Evolutionary conservation across 345 rosid species (phyloP).

Genomic region (Streptanthus diversifolius): DNA sequence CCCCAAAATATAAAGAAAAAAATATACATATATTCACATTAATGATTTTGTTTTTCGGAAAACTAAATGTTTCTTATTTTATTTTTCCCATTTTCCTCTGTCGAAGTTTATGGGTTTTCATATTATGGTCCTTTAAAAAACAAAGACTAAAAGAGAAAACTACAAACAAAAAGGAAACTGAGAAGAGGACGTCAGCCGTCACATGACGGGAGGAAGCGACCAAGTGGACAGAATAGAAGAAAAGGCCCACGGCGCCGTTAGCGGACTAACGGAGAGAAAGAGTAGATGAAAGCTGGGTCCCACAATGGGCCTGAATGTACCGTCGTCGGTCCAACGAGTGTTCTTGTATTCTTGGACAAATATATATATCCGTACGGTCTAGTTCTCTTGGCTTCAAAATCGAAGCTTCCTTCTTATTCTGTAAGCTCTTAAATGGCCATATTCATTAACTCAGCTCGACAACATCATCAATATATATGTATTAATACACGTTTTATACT

Average conservation of each 20-base stretch:
- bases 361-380: conserved; percentile 20
- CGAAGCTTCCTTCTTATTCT: background rate
- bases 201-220: conserved; percentile 27
- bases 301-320: background rate
- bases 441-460: background rate
- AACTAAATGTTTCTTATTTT: background rate
- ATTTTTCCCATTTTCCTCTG: background rate
- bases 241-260: conserved; percentile 25
- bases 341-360: conserved; percentile 28
- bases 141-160: background rate
- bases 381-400: background rate
- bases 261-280: conserved; percentile 4
- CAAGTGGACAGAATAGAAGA: conserved; percentile 2
- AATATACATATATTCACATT: background rate
- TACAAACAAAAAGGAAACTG: background rate
- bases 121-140: background rate
- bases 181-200: conserved; percentile 27
- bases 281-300: conserved; percentile 15
- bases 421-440: background rate
- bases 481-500: background rate
- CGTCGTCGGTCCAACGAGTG: conserved; percentile 27
- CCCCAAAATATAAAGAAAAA: background rate
- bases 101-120: background rate
- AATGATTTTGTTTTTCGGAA: background rate
- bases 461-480: background rate